These are phyloP conservation scores for Tephrocybe sp. DNA, from an alignment of 768 basidiomycete genomes.

Conservation along the genomic window DNA sequence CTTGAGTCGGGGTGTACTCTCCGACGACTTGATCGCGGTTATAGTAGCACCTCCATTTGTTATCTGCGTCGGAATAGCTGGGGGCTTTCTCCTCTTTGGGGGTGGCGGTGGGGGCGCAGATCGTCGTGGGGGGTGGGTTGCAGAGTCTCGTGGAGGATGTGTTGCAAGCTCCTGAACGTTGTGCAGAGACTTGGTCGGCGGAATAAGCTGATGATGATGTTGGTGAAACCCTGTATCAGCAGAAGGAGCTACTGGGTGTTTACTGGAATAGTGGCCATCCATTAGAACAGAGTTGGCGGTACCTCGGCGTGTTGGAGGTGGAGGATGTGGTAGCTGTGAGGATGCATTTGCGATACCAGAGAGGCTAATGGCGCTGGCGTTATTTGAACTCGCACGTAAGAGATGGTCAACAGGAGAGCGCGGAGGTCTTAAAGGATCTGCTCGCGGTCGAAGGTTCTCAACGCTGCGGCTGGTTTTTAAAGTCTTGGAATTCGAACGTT, in stretches of 20 bases:
- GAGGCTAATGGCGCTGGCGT: conserved; percentile 38
- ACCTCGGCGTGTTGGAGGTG: conserved; percentile 22
- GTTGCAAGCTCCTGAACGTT: conserved; percentile 3
- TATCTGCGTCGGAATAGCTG: conserved; percentile 57
- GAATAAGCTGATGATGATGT: conserved; percentile 15
- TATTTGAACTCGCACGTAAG: conserved; percentile 37
- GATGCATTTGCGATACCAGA: conserved; percentile 15
- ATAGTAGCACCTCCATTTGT: conserved; percentile 55
- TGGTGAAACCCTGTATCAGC: conserved; percentile 13
- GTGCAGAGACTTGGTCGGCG: conserved; percentile 6
- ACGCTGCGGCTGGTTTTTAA: conserved; percentile 67
- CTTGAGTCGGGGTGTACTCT: conserved; percentile 8
- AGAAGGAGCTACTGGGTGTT: conserved; percentile 7
- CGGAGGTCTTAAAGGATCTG: conserved; percentile 23
- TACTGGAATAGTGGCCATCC: conserved; percentile 19
- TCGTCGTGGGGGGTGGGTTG: conserved; percentile 34
- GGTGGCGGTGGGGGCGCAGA: conserved; percentile 62
- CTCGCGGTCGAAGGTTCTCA: conserved; percentile 47
- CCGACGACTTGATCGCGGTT: conserved; percentile 53
- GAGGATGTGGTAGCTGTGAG: conserved; percentile 5
- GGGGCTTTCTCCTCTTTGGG: conserved; percentile 66
- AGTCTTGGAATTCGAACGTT: conserved; percentile 37
- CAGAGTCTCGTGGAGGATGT: conserved; percentile 29
- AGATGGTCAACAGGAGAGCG: conserved; percentile 34
- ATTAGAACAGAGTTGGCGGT: conserved; percentile 23